phyloP scores from a whole-genome alignment of 1,284 basidiomycete genomes.

The Termitomyces sp. region DNA sequence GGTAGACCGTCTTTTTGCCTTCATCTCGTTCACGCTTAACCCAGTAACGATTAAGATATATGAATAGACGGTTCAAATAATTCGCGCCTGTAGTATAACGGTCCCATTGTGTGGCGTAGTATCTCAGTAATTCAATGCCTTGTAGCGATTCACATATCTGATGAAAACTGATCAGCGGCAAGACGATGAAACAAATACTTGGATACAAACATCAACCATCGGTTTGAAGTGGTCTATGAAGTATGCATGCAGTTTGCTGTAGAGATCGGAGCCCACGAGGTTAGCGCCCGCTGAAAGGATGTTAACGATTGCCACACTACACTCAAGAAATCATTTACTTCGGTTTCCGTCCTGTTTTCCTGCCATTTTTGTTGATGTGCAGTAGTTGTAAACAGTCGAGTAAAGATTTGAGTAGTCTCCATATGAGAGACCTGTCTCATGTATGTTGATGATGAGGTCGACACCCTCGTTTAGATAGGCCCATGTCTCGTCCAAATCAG shows the following conservation, averaged over 20 bases:
- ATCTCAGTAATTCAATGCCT: constrained; percentile 85
- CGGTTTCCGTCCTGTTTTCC: constrained; percentile 56
- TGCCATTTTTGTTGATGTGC: constrained; percentile 86
- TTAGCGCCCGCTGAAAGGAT: constrained; percentile 74
- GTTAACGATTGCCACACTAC: constrained; percentile 12
- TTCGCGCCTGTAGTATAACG: constrained; percentile 95
- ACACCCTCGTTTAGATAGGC: constrained; percentile 84
- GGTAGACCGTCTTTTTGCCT: constrained; percentile 92
- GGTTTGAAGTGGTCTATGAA: constrained; percentile 77
- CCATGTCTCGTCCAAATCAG: constrained; percentile 86
- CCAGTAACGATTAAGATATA: constrained; percentile 98
- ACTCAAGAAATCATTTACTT: constrained; percentile 41
- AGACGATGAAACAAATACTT: neutral
- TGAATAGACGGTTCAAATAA: constrained; percentile 94
- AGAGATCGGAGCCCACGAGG: constrained; percentile 92
- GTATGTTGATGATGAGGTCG: constrained; percentile 89
- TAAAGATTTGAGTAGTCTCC: constrained; percentile 91
- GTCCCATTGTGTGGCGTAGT: constrained; percentile 93
- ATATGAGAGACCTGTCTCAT: constrained; percentile 86
- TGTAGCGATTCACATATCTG: constrained; percentile 78
- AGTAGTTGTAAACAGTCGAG: constrained; percentile 95
- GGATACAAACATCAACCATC: constrained; percentile 50
- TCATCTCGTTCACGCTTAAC: constrained; percentile 98
- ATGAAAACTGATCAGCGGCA: neutral
- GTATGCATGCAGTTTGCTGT: constrained; percentile 84